Percentiles rank a stretch among this genome's conserved stretches.
These are phyloP conservation scores for Candida sojae DNA, from an alignment of 1,139 yeast species.

Conservation along the genomic window DNA sequence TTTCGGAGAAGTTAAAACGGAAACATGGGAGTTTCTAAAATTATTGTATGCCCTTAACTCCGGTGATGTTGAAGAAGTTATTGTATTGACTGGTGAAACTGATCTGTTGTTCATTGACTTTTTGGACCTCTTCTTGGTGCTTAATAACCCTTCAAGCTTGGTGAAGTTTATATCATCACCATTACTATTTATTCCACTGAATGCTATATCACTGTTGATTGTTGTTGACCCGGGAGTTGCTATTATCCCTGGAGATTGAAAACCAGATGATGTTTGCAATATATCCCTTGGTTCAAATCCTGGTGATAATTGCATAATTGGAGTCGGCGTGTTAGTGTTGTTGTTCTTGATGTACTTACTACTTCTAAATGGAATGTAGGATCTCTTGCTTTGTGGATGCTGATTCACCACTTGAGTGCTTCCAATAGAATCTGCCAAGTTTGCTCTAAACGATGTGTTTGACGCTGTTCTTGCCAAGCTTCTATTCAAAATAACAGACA, in stretches of 20 bases:
- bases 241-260: constrained; percentile 8
- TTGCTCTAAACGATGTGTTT: constrained; percentile 72
- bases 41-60: constrained; percentile 4
- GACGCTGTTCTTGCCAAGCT: constrained; percentile 78
- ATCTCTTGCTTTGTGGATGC: constrained; percentile 26
- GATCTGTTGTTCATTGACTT: constrained; percentile 12
- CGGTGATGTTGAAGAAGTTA: constrained; percentile 6
- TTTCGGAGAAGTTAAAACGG: constrained; percentile 12
- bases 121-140: constrained; percentile 29
- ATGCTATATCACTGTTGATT: constrained; percentile 3
- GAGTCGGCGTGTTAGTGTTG: constrained; percentile 10
- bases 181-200: not conserved
- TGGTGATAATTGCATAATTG: constrained; percentile 24
- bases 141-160: constrained; percentile 31
- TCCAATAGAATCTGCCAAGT: constrained; percentile 64
- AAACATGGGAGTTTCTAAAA: constrained; percentile 10
- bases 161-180: constrained; percentile 13
- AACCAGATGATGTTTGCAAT: constrained; percentile 9
- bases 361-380: constrained; percentile 48
- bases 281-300: constrained; percentile 18
- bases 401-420: constrained; percentile 14
- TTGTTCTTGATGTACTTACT: constrained; percentile 16
- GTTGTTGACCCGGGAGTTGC: constrained; percentile 2
- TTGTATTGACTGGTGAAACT: constrained; percentile 7
- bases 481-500: constrained; percentile 69